phyloP scores from a whole-genome alignment of 371 early-diverging fungal genomes.

The Mortierella sp. region DNA sequence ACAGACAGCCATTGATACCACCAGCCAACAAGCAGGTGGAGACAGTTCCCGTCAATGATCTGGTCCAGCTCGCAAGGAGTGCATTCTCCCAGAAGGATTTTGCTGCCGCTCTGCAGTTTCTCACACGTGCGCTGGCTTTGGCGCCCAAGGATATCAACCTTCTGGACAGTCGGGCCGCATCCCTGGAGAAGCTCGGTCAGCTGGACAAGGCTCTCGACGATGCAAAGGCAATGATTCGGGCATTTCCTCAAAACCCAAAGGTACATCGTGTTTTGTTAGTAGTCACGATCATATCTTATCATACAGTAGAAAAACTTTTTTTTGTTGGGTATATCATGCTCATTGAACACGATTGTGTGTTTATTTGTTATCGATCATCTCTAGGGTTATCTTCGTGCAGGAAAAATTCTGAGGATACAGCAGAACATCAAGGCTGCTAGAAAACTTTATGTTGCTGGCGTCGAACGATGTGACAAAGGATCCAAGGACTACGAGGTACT shows the following conservation, averaged over 20 bases:
- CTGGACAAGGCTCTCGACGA: constrained; percentile 29
- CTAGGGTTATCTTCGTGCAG: constrained; percentile 50
- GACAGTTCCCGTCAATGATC: constrained; percentile 41
- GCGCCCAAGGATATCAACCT: constrained; percentile 51
- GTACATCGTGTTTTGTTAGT: constrained; percentile 10
- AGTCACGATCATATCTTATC: not conserved
- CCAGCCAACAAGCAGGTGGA: constrained; percentile 6
- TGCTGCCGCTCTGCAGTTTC: constrained; percentile 20
- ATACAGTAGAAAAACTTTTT: not conserved
- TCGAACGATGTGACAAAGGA: constrained; percentile 31
- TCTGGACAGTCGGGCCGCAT: constrained; percentile 47
- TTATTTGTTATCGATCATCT: not conserved
- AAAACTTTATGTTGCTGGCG: constrained; percentile 38
- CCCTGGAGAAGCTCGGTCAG: constrained; percentile 32
- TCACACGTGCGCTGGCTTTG: constrained; percentile 34
- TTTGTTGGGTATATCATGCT: not conserved
- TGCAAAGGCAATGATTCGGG: constrained; percentile 44
- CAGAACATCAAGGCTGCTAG: constrained; percentile 31
- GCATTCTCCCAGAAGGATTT: constrained; percentile 41
- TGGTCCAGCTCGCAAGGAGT: constrained; percentile 38
- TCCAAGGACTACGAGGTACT: constrained; percentile 37
- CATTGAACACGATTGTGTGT: not conserved
- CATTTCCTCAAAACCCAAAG: constrained; percentile 42
- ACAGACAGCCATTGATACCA: not conserved
- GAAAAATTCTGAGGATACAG: constrained; percentile 37